These are phyloP conservation scores for Raddia distichophylla DNA, from an alignment of 176 grass and related monocot genomes.

Conservation along the genomic window DNA sequence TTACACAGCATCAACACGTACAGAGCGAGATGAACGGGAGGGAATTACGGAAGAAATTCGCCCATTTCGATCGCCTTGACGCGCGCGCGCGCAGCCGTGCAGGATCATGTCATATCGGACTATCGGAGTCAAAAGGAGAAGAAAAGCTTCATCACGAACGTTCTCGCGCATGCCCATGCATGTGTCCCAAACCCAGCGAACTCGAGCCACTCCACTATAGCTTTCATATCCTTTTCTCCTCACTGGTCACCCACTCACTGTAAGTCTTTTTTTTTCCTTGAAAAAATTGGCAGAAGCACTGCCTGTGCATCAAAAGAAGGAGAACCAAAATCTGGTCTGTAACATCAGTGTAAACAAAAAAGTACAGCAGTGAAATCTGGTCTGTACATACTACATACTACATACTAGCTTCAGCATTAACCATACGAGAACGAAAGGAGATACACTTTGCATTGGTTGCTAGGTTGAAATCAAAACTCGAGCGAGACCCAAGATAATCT, in stretches of 20 bases:
- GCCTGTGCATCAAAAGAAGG: too few relatives aligned
- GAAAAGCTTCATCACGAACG: not conserved
- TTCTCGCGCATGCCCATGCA: not conserved
- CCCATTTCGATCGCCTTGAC: not conserved
- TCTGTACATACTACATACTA: not conserved
- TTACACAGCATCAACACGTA: too few relatives aligned
- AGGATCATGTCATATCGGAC: too few relatives aligned
- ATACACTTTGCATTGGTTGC: too few relatives aligned
- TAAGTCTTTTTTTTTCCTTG: not conserved
- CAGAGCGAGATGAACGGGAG: not conserved
- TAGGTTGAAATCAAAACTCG: not conserved
- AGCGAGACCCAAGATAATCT: not conserved
- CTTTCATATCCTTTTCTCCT: not conserved
- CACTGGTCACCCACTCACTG: not conserved
- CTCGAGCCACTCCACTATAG: constrained; percentile 7
- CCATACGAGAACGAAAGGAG: too few relatives aligned
- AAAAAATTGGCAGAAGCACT: too few relatives aligned
- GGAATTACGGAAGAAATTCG: not conserved
- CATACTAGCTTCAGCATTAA: not conserved
- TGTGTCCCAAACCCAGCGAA: not conserved
- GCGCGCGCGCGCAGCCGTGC: not conserved
- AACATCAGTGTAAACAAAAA: too few relatives aligned
- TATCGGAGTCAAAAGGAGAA: not conserved
- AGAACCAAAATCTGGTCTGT: too few relatives aligned
- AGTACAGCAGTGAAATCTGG: too few relatives aligned